Base-by-base conservation (phyloP, 345 rosid species). In the Gossypioides kirkii region DNA sequence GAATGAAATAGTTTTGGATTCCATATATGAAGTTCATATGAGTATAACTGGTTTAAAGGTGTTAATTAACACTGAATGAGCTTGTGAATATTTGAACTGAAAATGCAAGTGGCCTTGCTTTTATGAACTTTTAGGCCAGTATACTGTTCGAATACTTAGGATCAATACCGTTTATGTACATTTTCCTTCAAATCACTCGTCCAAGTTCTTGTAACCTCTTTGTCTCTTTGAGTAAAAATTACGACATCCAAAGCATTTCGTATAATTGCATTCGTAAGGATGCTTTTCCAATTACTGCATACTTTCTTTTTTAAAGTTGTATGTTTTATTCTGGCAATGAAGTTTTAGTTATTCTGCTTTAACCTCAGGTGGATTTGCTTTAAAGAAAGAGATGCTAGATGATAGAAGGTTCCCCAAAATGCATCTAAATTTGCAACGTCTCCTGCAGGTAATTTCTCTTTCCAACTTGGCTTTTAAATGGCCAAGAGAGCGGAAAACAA, bases 381-480 rank as follows among this genome's bases (percentile, higher is more conserved):
- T 85, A 84, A 96, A 93, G 91, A 96, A 91, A 82, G 88, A 93
- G 63, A 90, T 96, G 98, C 82, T 91, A 73, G 97, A 93, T 64
- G 94, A 91, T 69, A 83, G 98, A 83, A 91, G 93, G 75, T 90
- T 93, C 73, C 97, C 99, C 0, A 96, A 93, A 82, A 85, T 96
- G 92, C 91, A 88, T 86, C 93, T 96, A 72, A 85, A 93, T 82
- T 82, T 96, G 87, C 98, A 96, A 77, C 91, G 96, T 16, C 86
- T 96, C 22, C 82, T 96, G 76, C 99, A 93, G 94, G 99, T 95
- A 79, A 10, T 70, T 64, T 77, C 38, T 74, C 69, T 46, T 46
- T 46, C 65, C 20, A 23, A 3, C 22, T 73, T 58, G 26, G 17
- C 23, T 65, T 59, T 14, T 59, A 59, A 25, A 59, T 56, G 32